phyloP scores from a whole-genome alignment of 106 monocot genomes.

The Allium sativum region DNA sequence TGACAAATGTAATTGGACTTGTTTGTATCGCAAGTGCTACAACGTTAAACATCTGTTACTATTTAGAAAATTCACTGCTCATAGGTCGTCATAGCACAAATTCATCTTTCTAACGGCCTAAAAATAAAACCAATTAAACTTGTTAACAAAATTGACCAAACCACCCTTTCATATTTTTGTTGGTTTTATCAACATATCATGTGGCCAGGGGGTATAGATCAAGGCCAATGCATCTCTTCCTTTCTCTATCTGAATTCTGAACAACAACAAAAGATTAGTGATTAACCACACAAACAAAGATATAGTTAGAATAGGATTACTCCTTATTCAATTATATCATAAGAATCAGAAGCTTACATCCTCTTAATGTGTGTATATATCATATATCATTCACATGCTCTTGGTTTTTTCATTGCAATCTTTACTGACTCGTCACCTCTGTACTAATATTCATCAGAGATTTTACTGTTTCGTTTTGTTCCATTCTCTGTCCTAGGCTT shows the following conservation, averaged over 20 bases:
- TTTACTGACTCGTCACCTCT: not conserved
- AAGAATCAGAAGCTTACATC: not conserved
- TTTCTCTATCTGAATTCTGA: not conserved
- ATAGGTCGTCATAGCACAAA: no score
- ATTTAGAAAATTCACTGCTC: no score
- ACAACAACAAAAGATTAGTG: not conserved
- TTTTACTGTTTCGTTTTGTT: not conserved
- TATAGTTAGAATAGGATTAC: not conserved
- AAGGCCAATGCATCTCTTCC: not conserved
- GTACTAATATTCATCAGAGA: not conserved
- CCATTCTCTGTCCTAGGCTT: not conserved
- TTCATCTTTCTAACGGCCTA: no score
- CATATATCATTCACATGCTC: slow-evolving; percentile 3
- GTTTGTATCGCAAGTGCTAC: no score
- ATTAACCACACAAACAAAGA: not conserved
- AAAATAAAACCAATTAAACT: no score
- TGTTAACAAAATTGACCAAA: no score
- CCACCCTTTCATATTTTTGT: not conserved
- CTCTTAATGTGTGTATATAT: not conserved
- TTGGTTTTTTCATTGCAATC: not conserved
- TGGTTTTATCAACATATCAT: not conserved
- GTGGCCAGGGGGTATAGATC: not conserved
- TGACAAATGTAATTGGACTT: no score
- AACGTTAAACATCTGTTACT: no score
- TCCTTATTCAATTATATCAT: not conserved